Conservation (phyloP, 2,329 filamentous ascomycete genomes). For the Stemphylium beticola region DNA sequence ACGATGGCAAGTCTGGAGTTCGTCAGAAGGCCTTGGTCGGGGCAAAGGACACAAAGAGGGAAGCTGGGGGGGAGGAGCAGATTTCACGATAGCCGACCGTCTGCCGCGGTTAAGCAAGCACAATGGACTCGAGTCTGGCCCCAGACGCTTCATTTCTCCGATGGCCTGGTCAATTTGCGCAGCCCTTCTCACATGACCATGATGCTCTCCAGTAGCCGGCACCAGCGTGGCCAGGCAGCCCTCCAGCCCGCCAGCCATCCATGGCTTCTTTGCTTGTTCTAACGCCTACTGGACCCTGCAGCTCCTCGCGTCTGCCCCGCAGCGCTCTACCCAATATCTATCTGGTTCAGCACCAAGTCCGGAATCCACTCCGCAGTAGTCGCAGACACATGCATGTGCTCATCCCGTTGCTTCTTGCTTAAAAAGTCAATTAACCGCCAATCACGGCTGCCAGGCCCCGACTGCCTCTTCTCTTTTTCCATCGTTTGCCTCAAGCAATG, state of each 20-base stretch:
- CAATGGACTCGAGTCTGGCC: conserved; percentile 4
- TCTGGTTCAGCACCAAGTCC: conserved; percentile 2
- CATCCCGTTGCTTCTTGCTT: conserved; percentile 24
- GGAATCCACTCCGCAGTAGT: conserved; percentile 24
- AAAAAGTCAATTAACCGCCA: conserved; percentile 27
- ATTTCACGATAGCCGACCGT: not conserved
- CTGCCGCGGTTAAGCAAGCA: not conserved
- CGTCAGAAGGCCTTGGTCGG: not conserved
- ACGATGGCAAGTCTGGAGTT: conserved; percentile 9
- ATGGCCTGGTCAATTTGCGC: conserved; percentile 5
- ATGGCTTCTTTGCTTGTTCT: conserved; percentile 11
- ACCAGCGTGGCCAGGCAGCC: not conserved
- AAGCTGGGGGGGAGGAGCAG: not conserved
- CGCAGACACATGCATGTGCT: conserved; percentile 20
- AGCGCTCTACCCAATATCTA: conserved; percentile 10
- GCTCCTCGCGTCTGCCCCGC: conserved; percentile 24
- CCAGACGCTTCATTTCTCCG: conserved; percentile 15
- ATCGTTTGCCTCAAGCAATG: conserved; percentile 1
- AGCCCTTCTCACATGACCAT: conserved; percentile 13
- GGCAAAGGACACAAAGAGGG: conserved; percentile 1
- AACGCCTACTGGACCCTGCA: conserved; percentile 29
- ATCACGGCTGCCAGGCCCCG: conserved; percentile 18
- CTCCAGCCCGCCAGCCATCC: no score
- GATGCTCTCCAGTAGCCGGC: conserved; percentile 6
- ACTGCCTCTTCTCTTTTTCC: not conserved